Evolutionary conservation across 306 rosid genomes (phyloP), one percentile per base, ranked within the genome.

Genomic region (Cucurbita pepo): DNA sequence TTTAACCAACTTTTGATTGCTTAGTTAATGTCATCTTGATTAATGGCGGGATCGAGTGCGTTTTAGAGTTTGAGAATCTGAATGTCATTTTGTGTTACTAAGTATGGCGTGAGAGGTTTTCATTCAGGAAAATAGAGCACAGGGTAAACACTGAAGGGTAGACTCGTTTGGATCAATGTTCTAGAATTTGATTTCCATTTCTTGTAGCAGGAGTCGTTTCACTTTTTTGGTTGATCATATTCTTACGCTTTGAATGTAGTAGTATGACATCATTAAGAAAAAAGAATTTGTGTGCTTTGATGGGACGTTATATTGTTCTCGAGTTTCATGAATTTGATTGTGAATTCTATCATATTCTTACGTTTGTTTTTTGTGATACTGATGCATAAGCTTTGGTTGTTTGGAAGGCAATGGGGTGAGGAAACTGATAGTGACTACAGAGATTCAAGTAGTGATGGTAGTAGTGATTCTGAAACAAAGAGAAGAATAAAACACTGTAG

Each of bases 371-470:
- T 69, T 50, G 55, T 69, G 57, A 18, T 43, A 10, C 38, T 69
- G 44, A 47, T 50, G 56, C 11, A 8, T 48, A 69, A 30, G 45
- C 22, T 69, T 69, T 69, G 73, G 57, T 50, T 69, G 43, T 81
- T 10, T 79, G 73, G 8, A 79, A 86, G 86, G 78, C 80, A 62
- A 71, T 74, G 77, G 67, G 62, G 57, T 14, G 88, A 80, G 43
- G 84, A 82, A 30, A 82, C 81, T 73, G 85, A 80, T 59, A 76
- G 79, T 4, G 85, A 63, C 76, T 75, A 82, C 37, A 74, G 84
- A 76, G 87, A 81, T 83, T 76, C 85, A 82, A 77, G 86, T 56
- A 74, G 85, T 55, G 83, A 62, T 73, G 86, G 82, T 70, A 77
- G 90, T 73, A 77, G 84, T 56, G 83, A 83, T 50, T 75, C 82